Base-by-base conservation (phyloP, 2,329 filamentous ascomycete genomes). In the Stagonosporopsis vannaccii region DNA sequence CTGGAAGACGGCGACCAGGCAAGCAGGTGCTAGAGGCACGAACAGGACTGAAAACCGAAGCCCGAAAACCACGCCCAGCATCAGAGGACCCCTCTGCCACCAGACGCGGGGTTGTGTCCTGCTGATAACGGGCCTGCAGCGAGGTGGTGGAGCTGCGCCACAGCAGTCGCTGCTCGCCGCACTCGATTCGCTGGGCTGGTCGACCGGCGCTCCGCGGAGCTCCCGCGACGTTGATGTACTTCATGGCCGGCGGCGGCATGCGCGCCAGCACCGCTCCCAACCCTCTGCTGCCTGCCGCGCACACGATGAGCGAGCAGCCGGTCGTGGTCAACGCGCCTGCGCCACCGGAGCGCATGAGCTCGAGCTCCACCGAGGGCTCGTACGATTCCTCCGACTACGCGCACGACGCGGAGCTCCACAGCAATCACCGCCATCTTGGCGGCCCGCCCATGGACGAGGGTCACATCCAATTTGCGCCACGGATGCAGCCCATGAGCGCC, bases 381-480 rank as follows among this genome's bases (percentile, higher is more conserved):
- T 42, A 43, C 58, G 81, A 82, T 39, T 78, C 30, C 3, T 32
- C 76, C 44, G 74, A 77, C 44, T 69, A 70, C 37, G 76, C 77
- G 61, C 81, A 76, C 53, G 69, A 72, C 7, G 39, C 19, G 26
- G 51, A 33, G 23, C 12, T 15, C 30, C 30, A 32, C 25, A 23
- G 39, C 41, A 26, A 46, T 46, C 41, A 22, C 26, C 41, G 39
- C 42, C 36, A 36, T 65, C 75, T 75, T 58, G 76, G 76, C 61
- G 73, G 75, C 65, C 77, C 30, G 78, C 76, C 83, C 51, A 69
- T 71, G 58, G 70, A 75, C 33, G 67, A 72, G 36, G 72, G 68
- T 51, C 67, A 73, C 41, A 74, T 74, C 52, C 68, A 76, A 43
- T 78, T 77, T 69, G 73, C 76, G 25, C 73, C 76, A n/a, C 63